Conservation (phyloP, 176 grass and related monocot genomes). For the Miscanthus lutarioriparius region DNA sequence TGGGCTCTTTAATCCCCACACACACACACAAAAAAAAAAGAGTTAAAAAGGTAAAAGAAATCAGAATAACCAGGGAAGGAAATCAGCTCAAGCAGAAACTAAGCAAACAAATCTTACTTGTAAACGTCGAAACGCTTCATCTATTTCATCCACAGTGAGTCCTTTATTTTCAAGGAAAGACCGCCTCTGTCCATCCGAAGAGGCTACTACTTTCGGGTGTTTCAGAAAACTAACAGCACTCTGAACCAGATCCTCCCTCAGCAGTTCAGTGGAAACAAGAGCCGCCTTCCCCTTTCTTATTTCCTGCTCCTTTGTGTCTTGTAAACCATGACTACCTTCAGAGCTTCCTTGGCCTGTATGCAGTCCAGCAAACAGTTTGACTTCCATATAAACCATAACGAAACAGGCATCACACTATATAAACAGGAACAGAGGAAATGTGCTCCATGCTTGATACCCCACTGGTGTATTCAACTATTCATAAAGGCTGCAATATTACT, state of each 20-base stretch:
- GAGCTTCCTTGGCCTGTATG: constrained; percentile 32
- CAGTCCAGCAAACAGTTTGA: not conserved
- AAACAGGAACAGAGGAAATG: not conserved
- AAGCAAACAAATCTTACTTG: constrained; percentile 26
- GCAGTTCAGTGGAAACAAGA: constrained; percentile 16
- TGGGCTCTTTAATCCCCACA: constrained; percentile 19
- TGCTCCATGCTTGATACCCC: not conserved
- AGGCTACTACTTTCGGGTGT: constrained; percentile 58
- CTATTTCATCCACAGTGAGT: constrained; percentile 57
- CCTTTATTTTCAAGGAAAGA: constrained; percentile 76
- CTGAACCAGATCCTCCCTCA: constrained; percentile 70
- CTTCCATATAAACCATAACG: not conserved
- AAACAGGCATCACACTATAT: not conserved
- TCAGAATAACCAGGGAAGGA: constrained; percentile 4
- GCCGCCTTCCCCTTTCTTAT: not conserved
- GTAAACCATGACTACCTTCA: not conserved
- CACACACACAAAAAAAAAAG: not conserved
- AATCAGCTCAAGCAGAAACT: not conserved
- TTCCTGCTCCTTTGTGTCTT: constrained; percentile 7
- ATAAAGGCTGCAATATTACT: not conserved
- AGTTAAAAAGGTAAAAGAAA: not conserved
- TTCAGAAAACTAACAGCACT: constrained; percentile 62
- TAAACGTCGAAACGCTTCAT: constrained; percentile 62
- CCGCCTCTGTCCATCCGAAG: constrained; percentile 50
- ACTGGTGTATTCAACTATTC: not conserved